A percentile compares a stretch with the other conserved stretches of the same genome.
Evolutionary conservation across 2,329 filamentous ascomycete species (phyloP).

Genomic region (Ophiocordyceps polyrhachis-furcata): DNA sequence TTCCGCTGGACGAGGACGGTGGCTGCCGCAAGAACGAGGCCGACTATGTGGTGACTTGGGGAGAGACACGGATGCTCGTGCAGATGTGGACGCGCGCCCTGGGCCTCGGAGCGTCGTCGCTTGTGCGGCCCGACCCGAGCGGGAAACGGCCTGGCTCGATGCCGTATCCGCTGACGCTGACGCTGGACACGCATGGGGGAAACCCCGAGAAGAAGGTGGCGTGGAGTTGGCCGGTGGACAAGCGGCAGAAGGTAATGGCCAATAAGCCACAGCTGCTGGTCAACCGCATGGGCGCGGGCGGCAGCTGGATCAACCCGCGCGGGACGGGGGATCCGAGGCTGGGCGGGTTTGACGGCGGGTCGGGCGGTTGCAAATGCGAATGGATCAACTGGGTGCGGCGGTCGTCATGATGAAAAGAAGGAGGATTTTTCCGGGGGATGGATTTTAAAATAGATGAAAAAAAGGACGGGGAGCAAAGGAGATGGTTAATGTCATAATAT

Average conservation of each 20-base stretch:
- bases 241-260: conserved; percentile 24
- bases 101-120: conserved; percentile 23
- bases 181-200: conserved; percentile 44
- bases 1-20: conserved; percentile 32
- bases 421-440: too few species aligned
- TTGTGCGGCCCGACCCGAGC: conserved; percentile 12
- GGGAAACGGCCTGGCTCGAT: conserved; percentile 34
- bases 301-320: conserved; percentile 33
- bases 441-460: background rate
- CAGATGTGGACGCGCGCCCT: conserved; percentile 42
- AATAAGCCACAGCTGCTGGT: conserved; percentile 24
- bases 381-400: conserved; percentile 33
- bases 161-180: conserved; percentile 44
- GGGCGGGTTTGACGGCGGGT: conserved; percentile 45
- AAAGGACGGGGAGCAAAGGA: background rate
- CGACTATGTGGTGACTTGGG: conserved; percentile 36
- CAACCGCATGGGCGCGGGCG: conserved; percentile 31
- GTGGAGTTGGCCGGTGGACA: conserved; percentile 32
- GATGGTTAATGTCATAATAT: background rate
- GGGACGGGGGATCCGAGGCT: conserved; percentile 23
- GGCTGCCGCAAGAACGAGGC: conserved; percentile 35
- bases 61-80: conserved; percentile 42
- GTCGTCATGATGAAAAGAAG: background rate
- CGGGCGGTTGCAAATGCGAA: conserved; percentile 41
- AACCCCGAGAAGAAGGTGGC: conserved; percentile 30